Evolutionary conservation across 345 rosid species (phyloP).

Genomic region (Rhodomyrtus tomentosa): DNA sequence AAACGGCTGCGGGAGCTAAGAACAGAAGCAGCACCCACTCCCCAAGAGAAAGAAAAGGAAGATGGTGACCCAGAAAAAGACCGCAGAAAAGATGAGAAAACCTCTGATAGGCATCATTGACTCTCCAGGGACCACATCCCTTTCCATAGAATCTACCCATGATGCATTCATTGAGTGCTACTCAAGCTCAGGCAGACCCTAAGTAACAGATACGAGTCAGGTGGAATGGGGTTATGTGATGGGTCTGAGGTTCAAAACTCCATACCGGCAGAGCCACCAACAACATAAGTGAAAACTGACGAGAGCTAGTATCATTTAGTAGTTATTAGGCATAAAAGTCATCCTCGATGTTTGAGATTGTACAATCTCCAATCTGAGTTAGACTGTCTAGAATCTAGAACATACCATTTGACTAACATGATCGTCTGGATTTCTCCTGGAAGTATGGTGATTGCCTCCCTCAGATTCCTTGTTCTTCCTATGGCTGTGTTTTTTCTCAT

Average conservation of each 20-base stretch:
- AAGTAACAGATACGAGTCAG: not conserved
- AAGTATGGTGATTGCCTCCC: slow-evolving; percentile 35
- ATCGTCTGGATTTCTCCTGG: slow-evolving; percentile 63
- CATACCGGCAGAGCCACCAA: not conserved
- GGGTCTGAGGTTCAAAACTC: not conserved
- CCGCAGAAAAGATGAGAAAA: not conserved
- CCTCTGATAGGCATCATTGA: not conserved
- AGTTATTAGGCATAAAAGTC: not conserved
- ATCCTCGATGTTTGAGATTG: not conserved
- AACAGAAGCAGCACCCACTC: not conserved
- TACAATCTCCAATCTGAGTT: not conserved
- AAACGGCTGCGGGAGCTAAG: not conserved
- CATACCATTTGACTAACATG: slow-evolving; percentile 63
- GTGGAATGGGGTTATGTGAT: not conserved
- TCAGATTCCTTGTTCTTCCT: slow-evolving; percentile 64
- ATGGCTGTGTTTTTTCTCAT: slow-evolving; percentile 45
- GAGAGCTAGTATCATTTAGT: not conserved
- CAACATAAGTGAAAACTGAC: not conserved
- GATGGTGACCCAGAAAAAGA: not conserved
- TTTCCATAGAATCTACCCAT: not conserved
- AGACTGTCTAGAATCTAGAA: slow-evolving; percentile 7
- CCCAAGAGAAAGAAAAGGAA: not conserved
- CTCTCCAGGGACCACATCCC: not conserved
- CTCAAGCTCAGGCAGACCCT: not conserved
- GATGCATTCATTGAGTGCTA: not conserved